Percentiles rank a stretch among this genome's conserved stretches.
These are phyloP conservation scores for Bruguiera gymnorhiza DNA, from an alignment of 345 rosid genomes.

Conservation along the genomic window DNA sequence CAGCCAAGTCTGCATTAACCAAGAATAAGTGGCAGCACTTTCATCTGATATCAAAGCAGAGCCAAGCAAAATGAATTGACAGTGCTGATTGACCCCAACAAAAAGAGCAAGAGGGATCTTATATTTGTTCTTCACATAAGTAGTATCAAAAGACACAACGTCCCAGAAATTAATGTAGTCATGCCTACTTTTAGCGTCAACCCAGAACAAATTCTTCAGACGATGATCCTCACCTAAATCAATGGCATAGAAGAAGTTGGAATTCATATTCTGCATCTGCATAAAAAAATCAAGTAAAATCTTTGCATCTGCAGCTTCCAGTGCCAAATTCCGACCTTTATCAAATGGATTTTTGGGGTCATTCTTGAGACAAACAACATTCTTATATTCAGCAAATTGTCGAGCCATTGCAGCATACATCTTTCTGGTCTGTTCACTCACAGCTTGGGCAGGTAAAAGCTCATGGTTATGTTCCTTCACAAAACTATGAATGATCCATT, in stretches of 20 bases:
- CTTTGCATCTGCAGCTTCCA: constrained; percentile 53
- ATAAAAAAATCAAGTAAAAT: constrained; percentile 46
- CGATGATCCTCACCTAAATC: constrained; percentile 61
- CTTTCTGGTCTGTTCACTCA: constrained; percentile 66
- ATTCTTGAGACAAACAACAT: constrained; percentile 45
- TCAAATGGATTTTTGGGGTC: constrained; percentile 45
- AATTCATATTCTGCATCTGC: constrained; percentile 46
- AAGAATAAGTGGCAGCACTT: constrained; percentile 46
- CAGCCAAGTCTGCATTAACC: constrained; percentile 68
- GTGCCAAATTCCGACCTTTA: constrained; percentile 40
- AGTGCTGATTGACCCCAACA: constrained; percentile 69
- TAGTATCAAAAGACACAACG: constrained; percentile 57
- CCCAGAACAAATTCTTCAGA: constrained; percentile 57
- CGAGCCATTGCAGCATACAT: constrained; percentile 73
- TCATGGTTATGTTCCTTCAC: constrained; percentile 67
- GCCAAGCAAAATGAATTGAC: constrained; percentile 60
- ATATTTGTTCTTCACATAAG: constrained; percentile 54
- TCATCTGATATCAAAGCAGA: constrained; percentile 65
- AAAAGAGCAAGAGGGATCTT: constrained; percentile 62
- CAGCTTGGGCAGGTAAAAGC: constrained; percentile 70
- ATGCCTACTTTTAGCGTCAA: constrained; percentile 64
- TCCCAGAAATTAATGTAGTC: constrained; percentile 56
- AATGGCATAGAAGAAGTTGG: constrained; percentile 63
- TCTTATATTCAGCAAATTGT: constrained; percentile 63
- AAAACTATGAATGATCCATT: constrained; percentile 66